Evolutionary conservation across 441 rosid species (phyloP).

Genomic region (Hura crepitans): DNA sequence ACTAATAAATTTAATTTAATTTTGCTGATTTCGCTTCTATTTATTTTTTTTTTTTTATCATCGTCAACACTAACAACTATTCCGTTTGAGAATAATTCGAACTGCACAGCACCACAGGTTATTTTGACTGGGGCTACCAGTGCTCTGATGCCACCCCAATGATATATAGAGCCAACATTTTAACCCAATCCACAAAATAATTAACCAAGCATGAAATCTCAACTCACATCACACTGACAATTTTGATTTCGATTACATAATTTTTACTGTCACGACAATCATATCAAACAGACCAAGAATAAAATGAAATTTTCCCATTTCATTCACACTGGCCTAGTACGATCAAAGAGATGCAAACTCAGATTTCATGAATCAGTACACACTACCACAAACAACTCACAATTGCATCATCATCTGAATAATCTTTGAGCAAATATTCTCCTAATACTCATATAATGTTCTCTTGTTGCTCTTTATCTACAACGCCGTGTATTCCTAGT

Average conservation of each 20-base stretch:
- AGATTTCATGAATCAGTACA: neutral
- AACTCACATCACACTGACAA: neutral
- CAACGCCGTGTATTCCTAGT: conserved; percentile 40
- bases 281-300: neutral
- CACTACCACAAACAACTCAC: conserved; percentile 3
- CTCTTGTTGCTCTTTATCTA: conserved; percentile 42
- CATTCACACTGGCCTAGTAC: neutral
- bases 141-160: no score
- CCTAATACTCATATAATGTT: conserved; percentile 21
- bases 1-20: no score
- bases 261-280: neutral
- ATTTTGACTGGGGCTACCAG: no score
- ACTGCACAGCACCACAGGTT: no score
- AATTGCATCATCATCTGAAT: conserved; percentile 23
- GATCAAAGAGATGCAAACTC: neutral
- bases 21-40: no score
- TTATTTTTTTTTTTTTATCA: no score
- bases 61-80: no score
- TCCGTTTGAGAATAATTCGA: no score
- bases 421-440: neutral
- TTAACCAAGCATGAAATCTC: no score
- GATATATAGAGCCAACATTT: no score
- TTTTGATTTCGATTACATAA: neutral
- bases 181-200: no score
- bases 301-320: neutral